Conservation (phyloP, 1,284 basidiomycete genomes). For the Ceratorhiza oryzae-sativae region DNA sequence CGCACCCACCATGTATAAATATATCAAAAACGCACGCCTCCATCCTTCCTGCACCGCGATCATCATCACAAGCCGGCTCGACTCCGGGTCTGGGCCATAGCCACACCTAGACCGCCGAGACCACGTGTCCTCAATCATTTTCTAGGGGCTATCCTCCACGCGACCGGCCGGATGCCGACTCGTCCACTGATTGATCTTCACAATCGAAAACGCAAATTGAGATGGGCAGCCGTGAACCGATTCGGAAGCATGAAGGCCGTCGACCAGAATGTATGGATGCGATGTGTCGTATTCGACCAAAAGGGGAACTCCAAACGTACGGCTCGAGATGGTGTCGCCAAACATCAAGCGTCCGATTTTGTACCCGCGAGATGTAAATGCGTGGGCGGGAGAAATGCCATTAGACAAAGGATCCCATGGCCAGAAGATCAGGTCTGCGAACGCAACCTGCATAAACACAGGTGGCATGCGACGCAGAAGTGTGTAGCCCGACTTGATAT, state of each 20-base stretch:
- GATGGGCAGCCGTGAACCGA: not conserved
- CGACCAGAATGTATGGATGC: not conserved
- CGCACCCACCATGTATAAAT: slow-evolving; percentile 28
- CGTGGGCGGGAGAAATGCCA: slow-evolving; percentile 3
- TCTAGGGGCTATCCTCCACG: not conserved
- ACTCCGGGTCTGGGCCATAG: not conserved
- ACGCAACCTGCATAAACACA: not conserved
- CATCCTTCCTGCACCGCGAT: slow-evolving; percentile 20
- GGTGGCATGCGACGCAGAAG: not conserved
- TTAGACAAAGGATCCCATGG: not conserved
- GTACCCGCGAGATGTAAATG: not conserved
- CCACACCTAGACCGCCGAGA: not conserved
- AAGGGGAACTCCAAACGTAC: not conserved
- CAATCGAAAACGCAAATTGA: not conserved
- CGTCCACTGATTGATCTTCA: slow-evolving; percentile 16
- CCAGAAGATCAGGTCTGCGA: not conserved
- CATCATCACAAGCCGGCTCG: not conserved
- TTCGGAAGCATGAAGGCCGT: not conserved
- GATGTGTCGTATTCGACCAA: slow-evolving; percentile 26
- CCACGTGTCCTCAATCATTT: not conserved
- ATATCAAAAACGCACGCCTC: slow-evolving; percentile 27
- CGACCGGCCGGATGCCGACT: not conserved
- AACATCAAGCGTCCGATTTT: slow-evolving; percentile 17
- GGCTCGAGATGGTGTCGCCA: not conserved
- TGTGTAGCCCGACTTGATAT: not conserved